Base-by-base conservation (phyloP, 1,284 basidiomycete species). In the Pyrrhoderma lamaoense region DNA sequence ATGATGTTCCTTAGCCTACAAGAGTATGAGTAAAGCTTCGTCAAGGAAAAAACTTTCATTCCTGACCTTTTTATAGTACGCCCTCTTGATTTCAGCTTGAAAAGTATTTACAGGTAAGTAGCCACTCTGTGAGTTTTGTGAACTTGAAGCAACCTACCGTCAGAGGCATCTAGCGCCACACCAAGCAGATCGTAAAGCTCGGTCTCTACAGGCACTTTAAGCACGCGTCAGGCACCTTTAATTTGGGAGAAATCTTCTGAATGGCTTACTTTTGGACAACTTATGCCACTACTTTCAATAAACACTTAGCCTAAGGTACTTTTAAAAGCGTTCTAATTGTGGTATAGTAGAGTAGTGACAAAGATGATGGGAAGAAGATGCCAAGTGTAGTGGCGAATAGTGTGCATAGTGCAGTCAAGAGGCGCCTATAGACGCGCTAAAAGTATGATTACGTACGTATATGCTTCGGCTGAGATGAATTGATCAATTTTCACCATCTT, bases 1-100 rank as follows among this genome's bases (percentile, higher is more conserved):
- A 67, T 94, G 91, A 62, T 92, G 88, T 67, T 90, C 81, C 68
- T 86, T 88, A 43, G 91, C 92, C 89, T 92, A 58, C 13, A 54
- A 57, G 47, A 51, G 59, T 18, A 60, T 55, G 60, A 55, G 48
- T 42, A 45, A 49, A 21, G 45, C 8, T 48, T 47, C 54, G 35
- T 31, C 47, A 42, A 47, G 56, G n/a, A 56, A 47, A 39, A 51
- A 42, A 34, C 60, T 60, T 36, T 40, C 35, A 40, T 19, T 22
- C 25, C 42, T 13, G 46, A 55, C 89, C 82, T 92, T 93, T 71
- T 80, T 87, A 64, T 87, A 84, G 65, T 96, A 96, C 4, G 92
- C 93, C 64, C 88, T 89, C 70, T 93, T 94, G 63, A 96, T 90
- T 59, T 95, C 90, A 58, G 71, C 88, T 89, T 54, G 11, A 5